phyloP scores from a whole-genome alignment of 257 asterid species.

The Solanum arcanum region DNA sequence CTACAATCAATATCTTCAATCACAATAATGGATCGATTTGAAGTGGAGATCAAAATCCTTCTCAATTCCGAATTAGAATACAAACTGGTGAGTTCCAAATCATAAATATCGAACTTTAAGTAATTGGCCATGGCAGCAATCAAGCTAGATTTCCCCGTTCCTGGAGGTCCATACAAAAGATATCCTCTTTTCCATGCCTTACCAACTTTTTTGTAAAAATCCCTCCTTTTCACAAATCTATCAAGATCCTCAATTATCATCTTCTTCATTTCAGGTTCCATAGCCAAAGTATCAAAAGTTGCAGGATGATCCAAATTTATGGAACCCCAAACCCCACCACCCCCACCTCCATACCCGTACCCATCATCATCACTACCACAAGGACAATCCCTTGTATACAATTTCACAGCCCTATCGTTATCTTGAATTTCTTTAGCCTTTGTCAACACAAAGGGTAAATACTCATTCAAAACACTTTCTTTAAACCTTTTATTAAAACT shows the following conservation, averaged over 20 bases:
- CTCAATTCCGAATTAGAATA: slow-evolving; percentile 46
- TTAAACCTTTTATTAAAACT: slow-evolving; percentile 29
- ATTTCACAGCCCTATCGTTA: slow-evolving; percentile 36
- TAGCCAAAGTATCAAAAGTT: slow-evolving; percentile 60
- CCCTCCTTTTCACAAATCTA: slow-evolving; percentile 60
- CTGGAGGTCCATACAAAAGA: slow-evolving; percentile 78
- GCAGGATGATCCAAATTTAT: slow-evolving; percentile 64
- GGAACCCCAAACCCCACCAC: slow-evolving; percentile 56
- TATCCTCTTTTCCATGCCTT: slow-evolving; percentile 92
- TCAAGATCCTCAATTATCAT: slow-evolving; percentile 53
- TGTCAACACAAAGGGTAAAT: slow-evolving; percentile 39
- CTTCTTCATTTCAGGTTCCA: slow-evolving; percentile 47
- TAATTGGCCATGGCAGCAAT: slow-evolving; percentile 83
- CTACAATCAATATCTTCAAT: slow-evolving; percentile 82
- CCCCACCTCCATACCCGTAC: slow-evolving; percentile 20
- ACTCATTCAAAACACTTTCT: slow-evolving; percentile 29
- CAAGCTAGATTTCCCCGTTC: slow-evolving; percentile 80
- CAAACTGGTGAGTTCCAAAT: slow-evolving; percentile 54
- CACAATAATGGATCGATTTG: slow-evolving; percentile 53
- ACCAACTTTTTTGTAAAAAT: slow-evolving; percentile 66
- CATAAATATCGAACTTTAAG: slow-evolving; percentile 58
- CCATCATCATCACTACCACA: slow-evolving; percentile 25
- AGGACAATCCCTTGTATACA: slow-evolving; percentile 54
- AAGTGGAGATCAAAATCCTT: slow-evolving; percentile 47
- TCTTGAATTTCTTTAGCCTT: slow-evolving; percentile 45